Evolutionary conservation across 164 flowering plant genomes (phyloP).

Genomic region (Berberis thunbergii): DNA sequence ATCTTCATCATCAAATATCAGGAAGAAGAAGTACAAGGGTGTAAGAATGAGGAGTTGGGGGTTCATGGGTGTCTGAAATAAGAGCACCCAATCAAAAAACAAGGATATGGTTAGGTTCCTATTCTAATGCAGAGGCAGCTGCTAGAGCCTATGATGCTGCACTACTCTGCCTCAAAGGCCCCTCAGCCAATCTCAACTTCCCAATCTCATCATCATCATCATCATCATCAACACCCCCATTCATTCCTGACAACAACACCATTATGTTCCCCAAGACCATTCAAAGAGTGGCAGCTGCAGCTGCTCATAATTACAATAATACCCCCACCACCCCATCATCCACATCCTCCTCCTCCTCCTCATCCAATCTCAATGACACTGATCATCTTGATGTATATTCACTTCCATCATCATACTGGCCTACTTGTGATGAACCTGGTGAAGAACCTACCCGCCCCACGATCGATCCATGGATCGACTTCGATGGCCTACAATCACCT

Average conservation of each 20-base stretch:
- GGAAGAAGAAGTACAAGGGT: constrained; percentile 77
- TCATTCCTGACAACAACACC: constrained; percentile 8
- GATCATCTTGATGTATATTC: not conserved
- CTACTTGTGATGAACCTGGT: constrained; percentile 5
- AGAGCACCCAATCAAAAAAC: constrained; percentile 90
- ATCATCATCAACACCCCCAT: not conserved
- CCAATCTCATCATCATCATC: constrained; percentile 37
- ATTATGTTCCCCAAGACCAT: constrained; percentile 74
- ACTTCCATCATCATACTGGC: constrained; percentile 3
- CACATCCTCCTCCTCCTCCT: constrained; percentile 7
- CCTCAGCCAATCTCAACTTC: constrained; percentile 79
- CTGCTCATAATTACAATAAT: constrained; percentile 29
- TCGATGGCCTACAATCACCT: constrained; percentile 16
- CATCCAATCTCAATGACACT: constrained; percentile 10
- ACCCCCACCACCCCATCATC: not conserved
- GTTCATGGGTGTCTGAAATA: constrained; percentile 91
- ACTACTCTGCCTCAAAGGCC: constrained; percentile 78
- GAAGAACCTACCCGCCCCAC: not conserved
- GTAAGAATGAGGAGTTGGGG: constrained; percentile 99
- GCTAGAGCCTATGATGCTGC: constrained; percentile 98
- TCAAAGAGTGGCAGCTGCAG: constrained; percentile 80
- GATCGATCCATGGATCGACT: constrained; percentile 14
- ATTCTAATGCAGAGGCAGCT: constrained; percentile 87
- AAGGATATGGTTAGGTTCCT: constrained; percentile 92
- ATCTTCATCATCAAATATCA: not conserved